Base-by-base conservation (phyloP, 768 basidiomycete species). In the Suillus clintonianus region DNA sequence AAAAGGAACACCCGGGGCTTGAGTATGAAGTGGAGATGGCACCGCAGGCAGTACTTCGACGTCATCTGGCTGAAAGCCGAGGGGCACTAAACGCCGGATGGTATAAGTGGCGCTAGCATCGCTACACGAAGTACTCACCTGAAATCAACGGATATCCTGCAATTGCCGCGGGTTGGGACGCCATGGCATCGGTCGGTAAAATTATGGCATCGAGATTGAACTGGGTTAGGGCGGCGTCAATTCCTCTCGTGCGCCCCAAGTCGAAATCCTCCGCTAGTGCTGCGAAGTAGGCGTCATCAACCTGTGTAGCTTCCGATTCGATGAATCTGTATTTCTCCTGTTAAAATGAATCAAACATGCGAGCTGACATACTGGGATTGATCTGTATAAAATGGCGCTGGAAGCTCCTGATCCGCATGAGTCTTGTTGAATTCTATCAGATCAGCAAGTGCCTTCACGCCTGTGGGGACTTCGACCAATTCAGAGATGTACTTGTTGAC, bases 401-500 rank as follows among this genome's bases (percentile, higher is more conserved):
- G 63, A 5, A 73, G 70, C 67, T 88, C 86, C 19, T 84, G 74
- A 6, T 75, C 71, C 1, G 83, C 76, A 62, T 88, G 79, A 2
- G 77, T 77, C 51, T 79, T 74, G 69, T 88, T 80, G 74, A 87
- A 88, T 39, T 69, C 71, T 41, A 88, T 87, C 54, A 88, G 67
- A 58, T 86, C 84, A 3, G 81, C 85, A 4, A 88, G 78, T n/a
- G 71, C 82, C 34, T 77, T 77, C 24, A 88, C 86, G 7, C 86
- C 86, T 1, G 87, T 83, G 0, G 87, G 87, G 32, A 85, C 84
- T 30, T 80, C 69, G 7, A 82, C 61, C 4, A 88, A 72, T 2
- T 67, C 72, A 17, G 78, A 69, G 24, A 81, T 79, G 61, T 83
- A 88, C 19, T 71, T 70, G 58, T 83, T 78, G 14, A 62, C 13